Base-by-base conservation (phyloP, 768 basidiomycete genomes). In the Leccinum longicurvipes region DNA sequence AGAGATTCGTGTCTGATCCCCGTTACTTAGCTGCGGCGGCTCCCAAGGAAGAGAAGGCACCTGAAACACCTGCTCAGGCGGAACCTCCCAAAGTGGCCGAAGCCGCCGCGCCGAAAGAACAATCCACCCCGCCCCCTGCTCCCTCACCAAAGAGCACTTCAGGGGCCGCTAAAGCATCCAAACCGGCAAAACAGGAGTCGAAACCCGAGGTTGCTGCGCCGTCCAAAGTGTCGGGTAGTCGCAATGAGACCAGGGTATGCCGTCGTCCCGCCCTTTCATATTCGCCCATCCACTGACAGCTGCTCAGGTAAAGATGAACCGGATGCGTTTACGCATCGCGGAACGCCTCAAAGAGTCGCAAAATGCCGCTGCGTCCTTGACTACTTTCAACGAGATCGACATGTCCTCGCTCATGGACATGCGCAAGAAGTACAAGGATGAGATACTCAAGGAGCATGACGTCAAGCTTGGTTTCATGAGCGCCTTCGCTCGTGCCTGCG, bases 311-410 rank as follows among this genome's bases (percentile, higher is more conserved):
- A 98, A 98, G 80, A 98, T 99, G 95, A 95, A 84, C 73, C 88
- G 95, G 51, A 99, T 99, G 97, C 91, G 96, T 47, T 80, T 91
- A 60, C 92, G 95, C 59, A 99, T 99, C 67, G 89, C 95, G 47
- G 93, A 95, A 75, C 93, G 96, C 51, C 84, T 99, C 71, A 99
- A 99, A 78, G 89, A 97, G 71, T 96, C 95, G 23, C 96, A 99
- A 73, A 97, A 98, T 70, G 84, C 91, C 19, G 97, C 96, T 4
- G 96, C 96, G 47, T 95, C 93, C 49, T 74, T 98, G 57, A 98
- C 97, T 31, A 98, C 96, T 24, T 99, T 99, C 83, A 98, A 99
- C 77, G 96, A 99, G 76, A 92, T 99, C 69, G 96, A 98, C 78
- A 98, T 99, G 96, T 94, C 93, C 41, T 87, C 91, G 42, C 77